Conservation (phyloP, 2,329 filamentous ascomycete genomes). For the Phialophora macrospora region DNA sequence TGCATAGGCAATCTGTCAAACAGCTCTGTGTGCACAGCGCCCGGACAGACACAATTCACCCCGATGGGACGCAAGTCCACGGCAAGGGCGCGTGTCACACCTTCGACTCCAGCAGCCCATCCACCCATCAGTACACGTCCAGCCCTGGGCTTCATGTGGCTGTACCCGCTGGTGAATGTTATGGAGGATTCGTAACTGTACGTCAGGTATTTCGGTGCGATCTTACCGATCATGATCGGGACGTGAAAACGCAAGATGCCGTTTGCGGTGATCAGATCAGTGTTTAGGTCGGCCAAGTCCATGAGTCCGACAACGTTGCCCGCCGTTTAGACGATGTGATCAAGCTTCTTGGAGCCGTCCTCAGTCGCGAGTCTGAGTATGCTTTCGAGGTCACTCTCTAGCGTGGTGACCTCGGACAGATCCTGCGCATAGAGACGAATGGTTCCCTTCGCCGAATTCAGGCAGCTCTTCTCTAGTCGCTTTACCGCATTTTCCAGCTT, state of each 20-base stretch:
- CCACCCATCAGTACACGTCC: conserved; percentile 50
- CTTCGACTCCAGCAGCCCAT: conserved; percentile 42
- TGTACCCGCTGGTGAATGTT: conserved; percentile 50
- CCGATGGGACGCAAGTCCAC: conserved; percentile 52
- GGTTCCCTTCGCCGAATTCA: background rate
- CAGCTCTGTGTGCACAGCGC: conserved; percentile 48
- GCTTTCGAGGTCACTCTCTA: conserved; percentile 49
- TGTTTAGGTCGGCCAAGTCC: conserved; percentile 42
- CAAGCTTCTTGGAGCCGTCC: conserved; percentile 43
- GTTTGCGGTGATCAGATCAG: conserved; percentile 41
- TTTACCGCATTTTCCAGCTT: conserved; percentile 42
- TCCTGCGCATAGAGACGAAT: conserved; percentile 52
- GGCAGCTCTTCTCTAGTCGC: conserved; percentile 44
- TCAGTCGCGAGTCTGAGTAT: conserved; percentile 49
- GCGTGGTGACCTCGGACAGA: conserved; percentile 43
- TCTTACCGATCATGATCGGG: conserved; percentile 48
- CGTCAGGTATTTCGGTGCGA: conserved; percentile 46
- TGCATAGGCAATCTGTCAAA: conserved; percentile 33
- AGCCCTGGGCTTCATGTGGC: conserved; percentile 56
- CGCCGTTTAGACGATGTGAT: conserved; percentile 60
- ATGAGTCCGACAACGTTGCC: conserved; percentile 45
- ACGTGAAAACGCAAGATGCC: conserved; percentile 46
- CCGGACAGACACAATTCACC: conserved; percentile 50
- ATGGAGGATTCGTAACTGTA: conserved; percentile 42
- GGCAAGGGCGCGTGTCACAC: conserved; percentile 46